Evolutionary conservation across 805 yeast species (phyloP), one percentile per base, ranked within the genome.

Genomic region (Candida succiphila): DNA sequence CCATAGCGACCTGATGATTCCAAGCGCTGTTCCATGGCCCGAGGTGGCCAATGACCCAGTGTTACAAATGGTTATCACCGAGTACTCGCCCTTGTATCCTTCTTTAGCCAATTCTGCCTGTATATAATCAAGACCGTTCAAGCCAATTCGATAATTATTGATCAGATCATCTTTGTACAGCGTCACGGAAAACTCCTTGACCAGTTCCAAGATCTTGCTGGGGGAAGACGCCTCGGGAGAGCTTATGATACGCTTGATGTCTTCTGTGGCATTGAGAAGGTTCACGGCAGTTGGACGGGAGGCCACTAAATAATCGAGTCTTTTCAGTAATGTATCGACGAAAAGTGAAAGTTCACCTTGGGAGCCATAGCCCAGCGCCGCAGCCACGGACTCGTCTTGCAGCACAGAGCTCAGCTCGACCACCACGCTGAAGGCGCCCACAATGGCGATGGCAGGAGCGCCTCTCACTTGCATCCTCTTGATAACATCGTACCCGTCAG

Each of bases 381-480:
- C 37, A n/a, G n/a, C n/a, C 31, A 56, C 62, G 5, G 38, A 37
- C 10, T 21, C 23, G 21, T 38, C 43, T 24, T 40, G 51, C 32
- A 61, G 31, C 36, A 49, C 47, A 50, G 46, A 46, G 36, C 57
- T 58, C 3, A 74, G 56, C 43, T 89, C 96, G n/a, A 82, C 75
- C 2, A 84, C 78, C 3, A 89, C 70, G 2, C 95, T 73, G 38
- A 88, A 68, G 1, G 87, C 77, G 5, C 95, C 97, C 3, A 89
- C 96, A 37, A 89, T 84, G 40, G 96, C 96, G 51, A 89, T 89
- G 1, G 97, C 97, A 0, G 98, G 98, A 0, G 98, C 98, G 25
- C 98, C 98, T 53, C 98, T 69, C 4, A 94, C 96, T 48, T 84
- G 87, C 98, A 89, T 89, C 37, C 67, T 67, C 50, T 76, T 78